phyloP scores from a whole-genome alignment of 495 filamentous ascomycete genomes.

The Melanomma pulvis-pyrius region DNA sequence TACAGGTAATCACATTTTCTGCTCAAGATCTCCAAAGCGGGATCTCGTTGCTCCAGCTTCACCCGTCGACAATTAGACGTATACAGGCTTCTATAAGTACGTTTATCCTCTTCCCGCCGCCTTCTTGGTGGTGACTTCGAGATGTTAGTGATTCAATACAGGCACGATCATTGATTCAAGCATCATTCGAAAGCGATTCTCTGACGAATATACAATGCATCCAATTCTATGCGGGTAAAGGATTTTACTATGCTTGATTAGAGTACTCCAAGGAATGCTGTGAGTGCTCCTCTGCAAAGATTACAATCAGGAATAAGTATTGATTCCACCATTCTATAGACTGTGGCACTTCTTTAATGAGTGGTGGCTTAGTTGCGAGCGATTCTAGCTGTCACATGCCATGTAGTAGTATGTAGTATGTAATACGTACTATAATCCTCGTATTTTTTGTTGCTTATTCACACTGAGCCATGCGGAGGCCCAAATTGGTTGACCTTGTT shows the following conservation, averaged over 20 bases:
- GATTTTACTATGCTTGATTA: constrained; percentile 33
- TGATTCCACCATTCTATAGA: background rate
- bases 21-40: constrained; percentile 12
- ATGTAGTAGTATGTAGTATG: constrained; percentile 20
- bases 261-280: constrained; percentile 48
- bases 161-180: background rate
- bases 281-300: constrained; percentile 4
- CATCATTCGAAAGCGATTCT: constrained; percentile 9
- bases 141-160: constrained; percentile 34
- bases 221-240: constrained; percentile 12
- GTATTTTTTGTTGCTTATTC: background rate
- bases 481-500: constrained; percentile 31
- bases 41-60: constrained; percentile 11
- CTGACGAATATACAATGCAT: constrained; percentile 24
- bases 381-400: constrained; percentile 28
- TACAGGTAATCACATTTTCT: constrained; percentile 7
- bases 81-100: constrained; percentile 32
- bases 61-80: constrained; percentile 24
- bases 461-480: constrained; percentile 31
- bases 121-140: background rate
- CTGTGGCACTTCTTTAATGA: constrained; percentile 27
- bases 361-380: constrained; percentile 1
- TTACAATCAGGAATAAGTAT: background rate
- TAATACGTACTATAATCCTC: background rate
- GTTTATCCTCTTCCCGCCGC: background rate